Evolutionary conservation across 495 filamentous ascomycete genomes (phyloP).

Genomic region (Echria macrotheca): DNA sequence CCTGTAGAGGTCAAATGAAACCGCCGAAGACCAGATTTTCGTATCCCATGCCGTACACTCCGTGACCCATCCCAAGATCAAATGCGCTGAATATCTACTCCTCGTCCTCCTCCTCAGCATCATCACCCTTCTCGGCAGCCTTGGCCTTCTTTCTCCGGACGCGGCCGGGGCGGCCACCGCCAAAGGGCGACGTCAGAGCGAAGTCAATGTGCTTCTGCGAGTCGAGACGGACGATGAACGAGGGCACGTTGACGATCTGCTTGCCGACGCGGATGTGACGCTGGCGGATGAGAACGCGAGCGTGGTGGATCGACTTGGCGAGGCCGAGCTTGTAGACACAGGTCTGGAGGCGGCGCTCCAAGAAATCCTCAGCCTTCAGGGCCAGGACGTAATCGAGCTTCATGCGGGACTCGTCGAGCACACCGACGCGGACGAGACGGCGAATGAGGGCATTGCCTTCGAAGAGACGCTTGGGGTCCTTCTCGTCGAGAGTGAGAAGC

Average conservation of each 20-base stretch:
- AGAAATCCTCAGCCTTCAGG: conserved; percentile 96
- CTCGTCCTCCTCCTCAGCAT: conserved; percentile 79
- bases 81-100: conserved; percentile 49
- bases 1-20: conserved; percentile 25
- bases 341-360: conserved; percentile 98
- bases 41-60: conserved; percentile 32
- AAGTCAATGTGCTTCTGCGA: conserved; percentile 99
- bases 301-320: conserved; percentile 99
- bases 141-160: conserved; percentile 98
- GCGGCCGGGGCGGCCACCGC: conserved; percentile 93
- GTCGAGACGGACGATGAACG: conserved; percentile 98
- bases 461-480: conserved; percentile 99
- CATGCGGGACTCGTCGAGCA: conserved; percentile 99
- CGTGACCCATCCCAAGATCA: conserved; percentile 22
- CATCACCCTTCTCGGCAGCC: conserved; percentile 87
- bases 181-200: conserved; percentile 91
- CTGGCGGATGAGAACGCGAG: conserved; percentile 97
- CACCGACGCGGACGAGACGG: conserved; percentile 98
- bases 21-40: conserved; percentile 33
- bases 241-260: conserved; percentile 99
- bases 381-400: conserved; percentile 99
- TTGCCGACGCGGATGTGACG: conserved; percentile 99
- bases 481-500: conserved; percentile 99
- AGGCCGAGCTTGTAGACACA: conserved; percentile 99
- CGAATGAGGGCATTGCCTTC: conserved; percentile 99